Evolutionary conservation across 441 rosid species (phyloP), one percentile per base, ranked within the genome.

Genomic region (Jatropha podagrica): DNA sequence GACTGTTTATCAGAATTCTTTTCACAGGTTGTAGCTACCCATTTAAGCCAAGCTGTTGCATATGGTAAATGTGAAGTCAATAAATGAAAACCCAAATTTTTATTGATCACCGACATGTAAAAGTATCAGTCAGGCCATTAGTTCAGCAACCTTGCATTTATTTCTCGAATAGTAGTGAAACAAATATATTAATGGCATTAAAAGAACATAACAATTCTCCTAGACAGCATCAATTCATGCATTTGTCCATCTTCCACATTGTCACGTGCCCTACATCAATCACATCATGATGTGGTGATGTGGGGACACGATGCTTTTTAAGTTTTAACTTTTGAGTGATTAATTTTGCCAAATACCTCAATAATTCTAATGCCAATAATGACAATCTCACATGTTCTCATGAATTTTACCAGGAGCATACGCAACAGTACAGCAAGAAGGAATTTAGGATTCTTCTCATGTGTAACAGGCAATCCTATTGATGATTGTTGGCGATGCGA

Each of bases 401-500:
- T 26, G 9, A 37, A 23, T 70, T 76, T 69, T 38, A 49, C 55
- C 86, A 90, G 94, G 85, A 82, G 74, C 80, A 83, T 83, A 67
- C 78, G 80, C 55, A 90, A 88, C 59, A 85, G 88, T 80, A 88
- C 91, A 14, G 87, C 80, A 15, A 86, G 97, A 83, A 89, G 98
- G 85, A 90, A 85, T 71, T 78, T 95, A 75, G 97, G 90, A 1
- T 89, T 77, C 66, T 83, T 91, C 71, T 91, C 99, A 1, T 95
- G 99, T 37, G 89, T 82, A 23, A 93, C 92, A 0, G 97, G 97
- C 20, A 95, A 95, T 67, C 99, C 99, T 14, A 88, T 93, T 23
- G 98, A 95, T 15, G 99, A 93, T 74, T 95, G 99, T 81, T 95
- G 99, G 98, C 75, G 98, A 63, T 91, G 99, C 61, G 99, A 93